Conservation (phyloP, 2,329 filamentous ascomycete species). For the Aspergillus persii region DNA sequence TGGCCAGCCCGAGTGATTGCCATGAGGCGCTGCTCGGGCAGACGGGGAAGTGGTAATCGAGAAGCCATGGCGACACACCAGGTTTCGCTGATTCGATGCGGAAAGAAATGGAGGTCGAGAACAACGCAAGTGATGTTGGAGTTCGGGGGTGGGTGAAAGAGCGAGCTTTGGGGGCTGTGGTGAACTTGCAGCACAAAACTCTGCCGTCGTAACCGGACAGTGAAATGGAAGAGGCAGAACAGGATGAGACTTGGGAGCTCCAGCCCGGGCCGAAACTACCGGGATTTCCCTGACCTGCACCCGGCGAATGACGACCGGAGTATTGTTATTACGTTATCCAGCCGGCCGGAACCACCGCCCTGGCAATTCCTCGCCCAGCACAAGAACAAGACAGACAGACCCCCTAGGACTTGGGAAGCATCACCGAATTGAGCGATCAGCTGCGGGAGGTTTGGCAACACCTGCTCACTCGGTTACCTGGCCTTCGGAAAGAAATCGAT, state of each 20-base stretch:
- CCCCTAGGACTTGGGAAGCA: background rate
- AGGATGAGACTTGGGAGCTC: conserved; percentile 5
- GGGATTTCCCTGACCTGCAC: conserved; percentile 26
- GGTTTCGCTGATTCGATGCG: background rate
- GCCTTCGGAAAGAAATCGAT: background rate
- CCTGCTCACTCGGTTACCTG: background rate
- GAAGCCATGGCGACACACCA: conserved; percentile 33
- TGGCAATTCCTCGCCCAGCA: conserved; percentile 20
- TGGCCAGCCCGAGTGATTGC: conserved; percentile 27
- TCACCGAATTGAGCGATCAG: background rate
- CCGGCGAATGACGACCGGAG: conserved; percentile 27
- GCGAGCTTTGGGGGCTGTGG: background rate
- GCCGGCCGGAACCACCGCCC: conserved; percentile 16
- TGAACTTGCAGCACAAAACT: background rate
- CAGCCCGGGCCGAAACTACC: conserved; percentile 29
- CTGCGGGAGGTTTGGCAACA: background rate
- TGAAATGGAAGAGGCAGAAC: background rate
- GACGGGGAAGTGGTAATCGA: conserved; percentile 37
- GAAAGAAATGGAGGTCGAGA: background rate
- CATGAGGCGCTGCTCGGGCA: conserved; percentile 33
- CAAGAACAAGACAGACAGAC: background rate
- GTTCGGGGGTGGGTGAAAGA: background rate
- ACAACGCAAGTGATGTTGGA: background rate
- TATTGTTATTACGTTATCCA: conserved; percentile 35
- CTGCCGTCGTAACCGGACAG: background rate